A percentile compares a stretch with the other conserved stretches of the same genome.
Conservation (phyloP, 164 flowering plant species). For the Sedum album region DNA sequence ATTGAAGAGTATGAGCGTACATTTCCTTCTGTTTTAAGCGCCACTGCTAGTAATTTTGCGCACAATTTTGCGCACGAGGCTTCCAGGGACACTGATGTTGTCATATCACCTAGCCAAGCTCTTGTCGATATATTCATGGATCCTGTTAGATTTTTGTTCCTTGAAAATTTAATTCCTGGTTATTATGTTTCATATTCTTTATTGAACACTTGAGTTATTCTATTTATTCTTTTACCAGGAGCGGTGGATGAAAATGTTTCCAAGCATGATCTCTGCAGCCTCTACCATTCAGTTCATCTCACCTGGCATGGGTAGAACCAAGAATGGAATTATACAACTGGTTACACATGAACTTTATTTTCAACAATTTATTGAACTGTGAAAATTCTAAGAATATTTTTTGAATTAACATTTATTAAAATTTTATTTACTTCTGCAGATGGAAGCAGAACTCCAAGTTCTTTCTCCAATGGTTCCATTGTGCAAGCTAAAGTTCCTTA, state of each 20-base stretch:
- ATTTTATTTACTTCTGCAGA: background rate
- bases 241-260: background rate
- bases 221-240: background rate
- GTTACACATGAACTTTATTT: background rate
- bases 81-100: background rate
- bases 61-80: background rate
- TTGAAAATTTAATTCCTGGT: background rate
- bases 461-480: constrained; percentile 1
- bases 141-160: background rate
- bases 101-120: background rate
- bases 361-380: background rate
- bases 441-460: background rate
- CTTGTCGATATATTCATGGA: background rate
- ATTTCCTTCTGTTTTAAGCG: background rate
- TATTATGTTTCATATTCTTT: background rate
- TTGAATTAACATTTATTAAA: background rate
- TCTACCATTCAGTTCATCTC: background rate
- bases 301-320: background rate
- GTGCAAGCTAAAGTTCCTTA: background rate
- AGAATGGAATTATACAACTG: background rate
- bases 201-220: background rate
- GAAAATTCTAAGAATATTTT: background rate
- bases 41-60: background rate
- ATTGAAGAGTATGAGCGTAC: background rate
- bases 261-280: background rate